Base-by-base conservation (phyloP, 2,329 filamentous ascomycete species). In the Fusarium sulawesiense region DNA sequence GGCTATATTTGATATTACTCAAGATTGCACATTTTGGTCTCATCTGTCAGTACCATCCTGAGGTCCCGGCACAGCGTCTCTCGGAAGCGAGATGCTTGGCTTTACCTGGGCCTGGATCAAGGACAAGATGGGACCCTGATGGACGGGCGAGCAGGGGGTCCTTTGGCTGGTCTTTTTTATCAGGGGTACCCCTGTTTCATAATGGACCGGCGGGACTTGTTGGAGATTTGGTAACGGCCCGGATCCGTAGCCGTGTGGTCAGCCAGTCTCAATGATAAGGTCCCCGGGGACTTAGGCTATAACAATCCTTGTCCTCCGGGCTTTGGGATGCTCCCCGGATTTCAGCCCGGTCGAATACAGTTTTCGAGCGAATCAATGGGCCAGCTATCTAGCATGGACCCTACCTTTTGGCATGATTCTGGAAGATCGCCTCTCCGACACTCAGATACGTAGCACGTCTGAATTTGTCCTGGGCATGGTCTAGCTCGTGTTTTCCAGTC, bases 201-300 rank as follows among this genome's bases (percentile, higher is more conserved):
- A 55, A 64, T 63, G 60, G 65, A 46, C 56, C 59, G 23, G 72
- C 54, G 64, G 65, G 65, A 54, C 64, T 71, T 57, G 62, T 71
- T 73, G 68, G 72, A 72, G 70, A 75, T 71, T 75, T 73, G 68
- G 66, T 71, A 77, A 76, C 77, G 77, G 77, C 71, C 77, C 77
- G 77, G 77, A 76, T 77, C 75, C 67, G 62, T 74, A 79, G 77
- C 77, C 77, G 77, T 79, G 70, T 77, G 73, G 76, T 66, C 76
- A 76, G 67, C 64, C 71, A 73, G 71, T 74, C 66, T 74, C 66
- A 62, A 65, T 71, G 70, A 74, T 76, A 70, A 75, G 70, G 70
- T 57, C 56, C 56, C 69, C 72, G 70, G 71, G 45, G 71, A 73
- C 75, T 71, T 74, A 75, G 75, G 72, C 73, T 70, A 57, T 58